phyloP scores from a whole-genome alignment of 2,329 filamentous ascomycete species.

The Trichoderma citrinoviride region DNA sequence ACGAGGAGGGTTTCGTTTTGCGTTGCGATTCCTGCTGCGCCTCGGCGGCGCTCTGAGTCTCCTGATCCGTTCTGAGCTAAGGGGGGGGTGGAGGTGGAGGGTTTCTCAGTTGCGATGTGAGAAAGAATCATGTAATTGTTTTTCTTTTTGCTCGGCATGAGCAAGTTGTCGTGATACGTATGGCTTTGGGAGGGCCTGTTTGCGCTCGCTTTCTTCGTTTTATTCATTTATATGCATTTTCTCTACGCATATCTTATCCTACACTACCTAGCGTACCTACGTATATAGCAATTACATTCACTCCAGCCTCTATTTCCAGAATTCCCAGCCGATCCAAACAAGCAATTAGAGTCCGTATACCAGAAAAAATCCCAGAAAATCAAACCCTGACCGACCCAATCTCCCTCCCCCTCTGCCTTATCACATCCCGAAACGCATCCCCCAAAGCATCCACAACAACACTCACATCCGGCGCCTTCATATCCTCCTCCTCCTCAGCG shows the following conservation, averaged over 20 bases:
- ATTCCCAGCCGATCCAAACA: too few relatives aligned
- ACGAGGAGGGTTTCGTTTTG: neutral
- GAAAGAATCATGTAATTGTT: neutral
- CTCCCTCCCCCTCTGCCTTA: constrained; percentile 36
- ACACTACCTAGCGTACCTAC: too few relatives aligned
- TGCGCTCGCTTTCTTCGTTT: neutral
- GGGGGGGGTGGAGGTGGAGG: neutral
- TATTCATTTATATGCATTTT: too few relatives aligned
- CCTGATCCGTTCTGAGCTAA: neutral
- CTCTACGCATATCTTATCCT: too few relatives aligned
- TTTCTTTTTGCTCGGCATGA: too few relatives aligned
- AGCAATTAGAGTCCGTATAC: neutral
- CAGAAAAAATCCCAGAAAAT: neutral
- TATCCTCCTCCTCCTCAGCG: neutral
- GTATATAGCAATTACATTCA: too few relatives aligned
- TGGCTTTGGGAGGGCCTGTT: neutral
- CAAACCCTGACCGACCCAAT: neutral
- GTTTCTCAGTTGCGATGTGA: neutral
- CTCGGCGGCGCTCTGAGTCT: neutral
- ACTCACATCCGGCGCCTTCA: constrained; percentile 32
- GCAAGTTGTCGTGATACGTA: too few relatives aligned
- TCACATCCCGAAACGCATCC: constrained; percentile 44
- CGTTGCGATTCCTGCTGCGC: neutral
- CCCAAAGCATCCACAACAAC: constrained; percentile 34
- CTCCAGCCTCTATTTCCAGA: too few relatives aligned